phyloP scores from a whole-genome alignment of 805 yeast species.

The Danielia reshetovae region DNA sequence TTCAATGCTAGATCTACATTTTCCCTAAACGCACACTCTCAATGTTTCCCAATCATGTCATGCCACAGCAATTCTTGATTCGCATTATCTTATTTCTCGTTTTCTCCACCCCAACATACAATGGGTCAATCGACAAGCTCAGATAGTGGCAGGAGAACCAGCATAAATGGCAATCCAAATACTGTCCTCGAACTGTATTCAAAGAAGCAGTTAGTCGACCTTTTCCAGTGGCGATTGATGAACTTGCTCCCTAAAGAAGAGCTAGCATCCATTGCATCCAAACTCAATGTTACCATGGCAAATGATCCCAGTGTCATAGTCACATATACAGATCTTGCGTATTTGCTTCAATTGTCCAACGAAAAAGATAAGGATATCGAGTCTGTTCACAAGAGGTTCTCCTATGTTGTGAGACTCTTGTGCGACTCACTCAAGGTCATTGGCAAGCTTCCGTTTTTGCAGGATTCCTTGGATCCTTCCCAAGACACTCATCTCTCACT shows the following conservation, averaged over 20 bases:
- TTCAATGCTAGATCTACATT: too few species aligned
- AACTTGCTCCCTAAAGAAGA: slow-evolving; percentile 19
- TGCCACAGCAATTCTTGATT: neutral
- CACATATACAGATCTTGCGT: slow-evolving; percentile 20
- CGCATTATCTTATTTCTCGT: neutral
- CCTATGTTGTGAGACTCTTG: slow-evolving; percentile 20
- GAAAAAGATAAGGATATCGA: slow-evolving; percentile 2
- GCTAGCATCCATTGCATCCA: slow-evolving; percentile 14
- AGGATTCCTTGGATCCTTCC: slow-evolving; percentile 23
- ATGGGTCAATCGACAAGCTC: slow-evolving; percentile 4
- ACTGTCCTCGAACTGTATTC: slow-evolving; percentile 15
- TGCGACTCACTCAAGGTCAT: slow-evolving; percentile 40
- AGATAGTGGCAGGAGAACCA: slow-evolving; percentile 7
- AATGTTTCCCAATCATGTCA: too few species aligned
- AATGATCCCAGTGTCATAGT: slow-evolving; percentile 12
- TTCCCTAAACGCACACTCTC: too few species aligned
- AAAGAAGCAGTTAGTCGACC: slow-evolving; percentile 16
- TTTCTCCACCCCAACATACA: neutral
- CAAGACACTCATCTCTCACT: slow-evolving; percentile 40
- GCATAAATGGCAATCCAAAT: slow-evolving; percentile 1
- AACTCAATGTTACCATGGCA: slow-evolving; percentile 13
- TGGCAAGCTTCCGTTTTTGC: slow-evolving; percentile 48
- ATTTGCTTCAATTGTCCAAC: slow-evolving; percentile 17
- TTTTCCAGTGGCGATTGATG: slow-evolving; percentile 18
- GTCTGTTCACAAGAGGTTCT: slow-evolving; percentile 1